Conservation (phyloP, 2,329 filamentous ascomycete genomes). For the Paraconiothyrium brasiliense region DNA sequence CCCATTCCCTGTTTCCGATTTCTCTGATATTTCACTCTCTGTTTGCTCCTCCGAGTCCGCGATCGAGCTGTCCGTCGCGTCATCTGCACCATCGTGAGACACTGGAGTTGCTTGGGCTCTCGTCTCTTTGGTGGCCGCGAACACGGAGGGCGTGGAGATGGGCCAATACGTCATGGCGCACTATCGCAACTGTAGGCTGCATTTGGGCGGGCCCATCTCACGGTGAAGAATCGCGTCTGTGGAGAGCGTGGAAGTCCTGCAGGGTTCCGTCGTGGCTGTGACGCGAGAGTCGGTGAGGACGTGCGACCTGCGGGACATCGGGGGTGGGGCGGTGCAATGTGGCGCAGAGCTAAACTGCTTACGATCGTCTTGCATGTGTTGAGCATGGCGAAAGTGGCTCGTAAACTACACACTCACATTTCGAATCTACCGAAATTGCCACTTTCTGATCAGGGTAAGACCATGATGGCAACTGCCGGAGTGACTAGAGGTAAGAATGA, state of each 20-base stretch:
- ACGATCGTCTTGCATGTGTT: neutral
- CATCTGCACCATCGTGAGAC: conserved; percentile 66
- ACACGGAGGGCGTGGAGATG: conserved; percentile 83
- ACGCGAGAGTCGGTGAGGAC: conserved; percentile 26
- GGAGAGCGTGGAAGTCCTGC: conserved; percentile 33
- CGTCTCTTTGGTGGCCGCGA: conserved; percentile 76
- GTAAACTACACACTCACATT: no score
- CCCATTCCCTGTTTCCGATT: conserved; percentile 12
- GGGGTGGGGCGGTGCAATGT: conserved; percentile 13
- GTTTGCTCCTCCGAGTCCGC: conserved; percentile 21
- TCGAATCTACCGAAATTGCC: no score
- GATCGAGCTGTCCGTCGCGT: conserved; percentile 16
- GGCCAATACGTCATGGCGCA: conserved; percentile 84
- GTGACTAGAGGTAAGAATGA: no score
- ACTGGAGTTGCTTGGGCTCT: conserved; percentile 63
- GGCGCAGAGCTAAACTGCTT: neutral
- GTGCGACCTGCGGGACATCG: conserved; percentile 11
- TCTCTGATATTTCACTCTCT: conserved; percentile 23
- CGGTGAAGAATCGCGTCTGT: conserved; percentile 33
- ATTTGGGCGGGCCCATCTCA: conserved; percentile 49
- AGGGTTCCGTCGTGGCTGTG: conserved; percentile 25
- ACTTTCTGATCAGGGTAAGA: no score
- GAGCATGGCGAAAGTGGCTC: no score
- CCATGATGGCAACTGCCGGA: no score
- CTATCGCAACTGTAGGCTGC: conserved; percentile 47